A percentile compares a stretch with the other conserved stretches of the same genome.
Conservation (phyloP, 2,329 filamentous ascomycete species). For the Trichophyton equinum region DNA sequence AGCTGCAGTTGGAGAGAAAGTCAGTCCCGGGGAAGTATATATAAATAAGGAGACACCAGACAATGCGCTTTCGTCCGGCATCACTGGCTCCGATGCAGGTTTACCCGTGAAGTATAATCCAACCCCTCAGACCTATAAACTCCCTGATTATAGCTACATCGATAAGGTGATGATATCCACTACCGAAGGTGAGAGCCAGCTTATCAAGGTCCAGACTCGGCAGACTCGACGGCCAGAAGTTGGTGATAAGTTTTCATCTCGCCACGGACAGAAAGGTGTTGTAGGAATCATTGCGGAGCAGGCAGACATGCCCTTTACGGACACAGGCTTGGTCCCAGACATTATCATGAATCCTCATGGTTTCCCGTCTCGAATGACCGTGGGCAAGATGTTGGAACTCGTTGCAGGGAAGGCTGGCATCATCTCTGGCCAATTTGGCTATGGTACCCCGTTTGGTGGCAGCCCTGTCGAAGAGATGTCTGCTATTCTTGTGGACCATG, state of each 20-base stretch:
- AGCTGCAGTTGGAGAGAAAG: constrained; percentile 68
- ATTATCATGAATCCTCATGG: constrained; percentile 99
- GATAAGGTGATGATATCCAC: constrained; percentile 93
- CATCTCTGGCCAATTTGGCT: constrained; percentile 70
- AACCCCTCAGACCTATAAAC: constrained; percentile 55
- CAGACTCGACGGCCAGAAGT: constrained; percentile 91
- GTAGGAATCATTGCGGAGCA: constrained; percentile 94
- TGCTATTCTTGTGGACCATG: constrained; percentile 67
- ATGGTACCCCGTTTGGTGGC: constrained; percentile 77
- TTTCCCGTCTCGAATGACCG: constrained; percentile 99
- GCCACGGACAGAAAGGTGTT: constrained; percentile 96
- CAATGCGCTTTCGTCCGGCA: constrained; percentile 60
- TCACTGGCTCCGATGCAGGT: constrained; percentile 48
- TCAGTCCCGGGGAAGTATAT: constrained; percentile 71
- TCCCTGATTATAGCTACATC: constrained; percentile 74
- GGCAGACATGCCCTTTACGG: constrained; percentile 92
- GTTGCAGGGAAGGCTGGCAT: constrained; percentile 89
- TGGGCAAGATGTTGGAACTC: constrained; percentile 93
- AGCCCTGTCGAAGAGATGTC: constrained; percentile 84
- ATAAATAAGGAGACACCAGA: constrained; percentile 79
- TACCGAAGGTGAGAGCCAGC: constrained; percentile 70
- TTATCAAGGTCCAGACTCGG: constrained; percentile 91
- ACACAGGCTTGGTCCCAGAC: constrained; percentile 81
- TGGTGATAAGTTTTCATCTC: constrained; percentile 96
- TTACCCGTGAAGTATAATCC: constrained; percentile 26